A percentile compares a stretch with the other conserved stretches of the same genome.
These are phyloP conservation scores for Barnettozyma sp. DNA, from an alignment of 805 yeast genomes.

Conservation along the genomic window DNA sequence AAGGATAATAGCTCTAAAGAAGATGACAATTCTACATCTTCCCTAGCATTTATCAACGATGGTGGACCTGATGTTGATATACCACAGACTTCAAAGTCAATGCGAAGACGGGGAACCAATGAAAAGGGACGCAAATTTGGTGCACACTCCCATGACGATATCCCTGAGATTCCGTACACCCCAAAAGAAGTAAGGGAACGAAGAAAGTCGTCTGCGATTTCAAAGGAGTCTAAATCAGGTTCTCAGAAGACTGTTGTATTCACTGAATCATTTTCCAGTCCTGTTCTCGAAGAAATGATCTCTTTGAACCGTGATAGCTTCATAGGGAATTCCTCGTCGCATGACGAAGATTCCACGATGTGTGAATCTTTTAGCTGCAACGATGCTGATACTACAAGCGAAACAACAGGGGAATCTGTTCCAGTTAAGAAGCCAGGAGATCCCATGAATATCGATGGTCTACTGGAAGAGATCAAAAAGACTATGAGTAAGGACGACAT, in stretches of 20 bases:
- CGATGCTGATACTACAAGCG: constrained; percentile 8
- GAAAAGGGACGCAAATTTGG: neutral
- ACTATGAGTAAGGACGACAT: constrained; percentile 12
- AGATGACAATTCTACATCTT: too few species aligned
- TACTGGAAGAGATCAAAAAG: constrained; percentile 22
- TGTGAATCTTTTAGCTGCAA: constrained; percentile 1
- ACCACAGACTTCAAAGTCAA: neutral
- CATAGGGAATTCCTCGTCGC: constrained; percentile 11
- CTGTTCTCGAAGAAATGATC: constrained; percentile 11
- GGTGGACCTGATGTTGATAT: constrained; percentile 14
- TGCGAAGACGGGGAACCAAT: neutral
- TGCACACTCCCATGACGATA: too few species aligned
- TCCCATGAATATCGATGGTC: constrained; percentile 15
- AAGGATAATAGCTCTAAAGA: constrained; percentile 7
- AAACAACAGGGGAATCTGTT: neutral
- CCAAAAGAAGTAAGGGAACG: constrained; percentile 15
- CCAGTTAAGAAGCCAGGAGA: constrained; percentile 2
- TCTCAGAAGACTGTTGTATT: neutral
- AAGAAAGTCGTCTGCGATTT: constrained; percentile 9
- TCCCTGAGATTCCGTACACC: constrained; percentile 22
- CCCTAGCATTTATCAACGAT: constrained; percentile 24
- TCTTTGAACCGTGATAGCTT: constrained; percentile 14
- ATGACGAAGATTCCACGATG: neutral
- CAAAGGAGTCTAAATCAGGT: constrained; percentile 1
- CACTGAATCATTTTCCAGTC: neutral